Evolutionary conservation across 179 eudicot species (phyloP), one percentile per base, ranked within the genome.

Genomic region (Gypsophila paniculata): DNA sequence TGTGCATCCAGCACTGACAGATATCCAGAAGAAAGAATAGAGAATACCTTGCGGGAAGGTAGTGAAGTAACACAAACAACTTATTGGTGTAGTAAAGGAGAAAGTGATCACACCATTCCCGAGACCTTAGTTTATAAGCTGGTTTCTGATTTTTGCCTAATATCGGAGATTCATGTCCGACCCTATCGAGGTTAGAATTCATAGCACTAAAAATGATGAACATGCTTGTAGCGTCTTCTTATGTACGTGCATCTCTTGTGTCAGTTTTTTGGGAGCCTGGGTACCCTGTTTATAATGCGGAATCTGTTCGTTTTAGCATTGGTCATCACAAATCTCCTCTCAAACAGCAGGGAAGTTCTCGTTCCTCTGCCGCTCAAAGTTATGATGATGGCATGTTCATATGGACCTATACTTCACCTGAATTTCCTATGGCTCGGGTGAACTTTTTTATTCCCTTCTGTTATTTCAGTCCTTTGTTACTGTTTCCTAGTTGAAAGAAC

Each of bases 61-160:
- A 12, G 14, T 58, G 39, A 55, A 71, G 79, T 15, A 70, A 66
- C 18, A 79, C 36, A 21, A 7, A 8, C n/a, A 12, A 8, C 84
- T 1, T 87, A 85, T 72, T 87, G 91, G 91, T 84, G 87, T 29
- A 82, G 87, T 72, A 19, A 79, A 76, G 91, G 91, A 10, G 57
- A 68, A 44, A 74, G 46, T 51, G 76, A 84, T 68, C 78, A 85
- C 62, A 60, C 70, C 46, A 82, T 76, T 52, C 84, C 89, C 0
- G 91, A 84, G 78, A 79, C 77, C 60, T 71, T 87, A 71, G 42
- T 79, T 13, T 85, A 85, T 63, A 77, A 78, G 49, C 66, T 67
- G 71, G 13, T 49, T 25, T 0, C 39, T 15, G 32, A 44, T 15
- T 2, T 67, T 36, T 48, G 71, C n/a, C 59, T 68, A 22, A 10